Base-by-base conservation (phyloP, 2,329 filamentous ascomycete species). In the Amesomyces nigricolor region DNA sequence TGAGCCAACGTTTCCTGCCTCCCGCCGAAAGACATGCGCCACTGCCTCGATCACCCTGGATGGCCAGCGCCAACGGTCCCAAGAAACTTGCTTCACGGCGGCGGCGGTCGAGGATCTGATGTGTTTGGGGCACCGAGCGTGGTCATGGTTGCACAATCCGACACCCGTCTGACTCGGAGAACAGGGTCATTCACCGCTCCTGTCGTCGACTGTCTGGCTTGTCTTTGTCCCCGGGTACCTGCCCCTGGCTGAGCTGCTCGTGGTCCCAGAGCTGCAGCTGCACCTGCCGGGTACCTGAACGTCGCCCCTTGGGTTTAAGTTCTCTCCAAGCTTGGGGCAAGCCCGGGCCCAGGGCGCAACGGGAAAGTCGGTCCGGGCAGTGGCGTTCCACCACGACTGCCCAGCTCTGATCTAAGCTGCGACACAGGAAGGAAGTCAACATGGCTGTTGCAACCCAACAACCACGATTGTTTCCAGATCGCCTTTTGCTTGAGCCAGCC, bases 201-300 rank as follows among this genome's bases (percentile, higher is more conserved):
- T 26, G n/a, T 29, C 14, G 6, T 43, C 40, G 10, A 13, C 17
- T 43, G 37, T n/a, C n/a, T n/a, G n/a, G n/a, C n/a, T n/a, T n/a
- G n/a, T 42, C 30, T 37, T 47, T 42, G 43, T 5, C 30, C 40
- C 44, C 43, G 44, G 58, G 56, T 60, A 60, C 58, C 57, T 60
- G 57, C 22, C 22, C 22, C 22, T 26, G 22, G 22, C 4, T 26
- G 22, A 26, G 51, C 53, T 45, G 47, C 44, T 6, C 22, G 22
- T 54, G 57, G 42, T 40, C 13, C 42, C 42, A 45, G 17, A 14
- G 50, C 16, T 59, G 56, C 58, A 62, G 58, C 40, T 57, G 53
- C 55, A 53, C 53, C 56, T 55, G 58, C 43, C 54, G 53, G 55
- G 60, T 62, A 57, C 60, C 60, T 62, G 60, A 53, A 48, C 35